Evolutionary conservation across 2,329 filamentous ascomycete genomes (phyloP).

Genomic region (Lithohypha guttulata): DNA sequence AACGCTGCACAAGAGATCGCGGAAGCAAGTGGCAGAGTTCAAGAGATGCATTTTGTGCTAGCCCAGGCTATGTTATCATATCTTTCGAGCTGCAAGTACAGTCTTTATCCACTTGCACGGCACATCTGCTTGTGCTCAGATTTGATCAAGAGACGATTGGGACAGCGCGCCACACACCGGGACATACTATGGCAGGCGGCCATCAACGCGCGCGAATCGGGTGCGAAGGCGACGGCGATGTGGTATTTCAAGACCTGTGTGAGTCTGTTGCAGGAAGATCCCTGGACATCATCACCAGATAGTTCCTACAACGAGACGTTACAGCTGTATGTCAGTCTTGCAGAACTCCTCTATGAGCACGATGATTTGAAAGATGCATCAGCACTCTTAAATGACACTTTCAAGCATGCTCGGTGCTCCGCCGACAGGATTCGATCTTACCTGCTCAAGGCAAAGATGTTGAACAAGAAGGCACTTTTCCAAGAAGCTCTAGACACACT

Average conservation of each 20-base stretch:
- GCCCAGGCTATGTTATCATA: slow-evolving; percentile 71
- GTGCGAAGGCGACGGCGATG: slow-evolving; percentile 68
- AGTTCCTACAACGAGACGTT: slow-evolving; percentile 79
- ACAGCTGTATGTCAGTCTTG: slow-evolving; percentile 64
- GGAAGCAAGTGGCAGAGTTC: slow-evolving; percentile 51
- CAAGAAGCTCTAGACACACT: slow-evolving; percentile 58
- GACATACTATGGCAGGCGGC: slow-evolving; percentile 70
- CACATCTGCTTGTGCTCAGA: slow-evolving; percentile 71
- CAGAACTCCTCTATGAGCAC: slow-evolving; percentile 75
- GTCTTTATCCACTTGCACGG: slow-evolving; percentile 61
- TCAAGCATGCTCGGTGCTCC: slow-evolving; percentile 57
- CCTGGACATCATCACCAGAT: slow-evolving; percentile 63
- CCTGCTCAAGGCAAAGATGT: slow-evolving; percentile 70
- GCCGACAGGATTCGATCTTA: slow-evolving; percentile 76
- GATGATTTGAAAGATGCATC: slow-evolving; percentile 58
- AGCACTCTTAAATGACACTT: slow-evolving; percentile 57
- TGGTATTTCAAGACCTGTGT: slow-evolving; percentile 73
- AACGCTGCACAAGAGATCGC: slow-evolving; percentile 60
- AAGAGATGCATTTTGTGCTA: slow-evolving; percentile 76
- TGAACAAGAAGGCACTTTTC: slow-evolving; percentile 62
- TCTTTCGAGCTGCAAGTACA: slow-evolving; percentile 47
- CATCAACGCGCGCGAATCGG: slow-evolving; percentile 66
- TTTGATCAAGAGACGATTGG: slow-evolving; percentile 58
- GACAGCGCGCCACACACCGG: slow-evolving; percentile 55
- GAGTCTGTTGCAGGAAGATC: slow-evolving; percentile 63